These are phyloP conservation scores for Nissolia schottii DNA, from an alignment of 306 rosid species.

Conservation along the genomic window DNA sequence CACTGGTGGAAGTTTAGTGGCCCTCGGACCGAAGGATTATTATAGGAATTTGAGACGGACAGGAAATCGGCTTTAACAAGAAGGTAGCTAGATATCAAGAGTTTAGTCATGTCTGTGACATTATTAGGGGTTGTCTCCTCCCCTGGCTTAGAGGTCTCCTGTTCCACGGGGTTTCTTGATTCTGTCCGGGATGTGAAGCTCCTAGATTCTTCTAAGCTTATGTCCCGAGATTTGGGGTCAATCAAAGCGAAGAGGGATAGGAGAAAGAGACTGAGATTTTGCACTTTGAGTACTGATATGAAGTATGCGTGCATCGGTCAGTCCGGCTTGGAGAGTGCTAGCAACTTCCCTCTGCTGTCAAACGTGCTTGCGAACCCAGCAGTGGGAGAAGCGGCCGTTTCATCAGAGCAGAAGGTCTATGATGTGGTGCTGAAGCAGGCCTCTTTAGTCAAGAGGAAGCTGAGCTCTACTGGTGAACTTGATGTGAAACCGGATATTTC, in stretches of 20 bases:
- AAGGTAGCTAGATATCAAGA: not conserved
- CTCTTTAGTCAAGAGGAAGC: conserved; percentile 58
- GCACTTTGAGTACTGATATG: conserved; percentile 39
- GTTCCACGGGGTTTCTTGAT: conserved; percentile 41
- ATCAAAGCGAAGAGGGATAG: conserved; percentile 34
- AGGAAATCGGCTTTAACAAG: not conserved
- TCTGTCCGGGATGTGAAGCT: conserved; percentile 44
- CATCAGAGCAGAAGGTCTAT: conserved; percentile 68
- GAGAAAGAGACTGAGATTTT: conserved; percentile 32
- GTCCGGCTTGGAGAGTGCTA: conserved; percentile 39
- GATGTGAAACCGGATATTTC: conserved; percentile 50
- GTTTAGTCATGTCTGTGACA: conserved; percentile 57
- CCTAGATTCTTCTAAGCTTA: conserved; percentile 40
- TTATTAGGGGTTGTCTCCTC: conserved; percentile 47
- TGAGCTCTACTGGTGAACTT: conserved; percentile 42
- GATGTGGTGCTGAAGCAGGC: conserved; percentile 74
- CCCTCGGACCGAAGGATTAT: conserved; percentile 10
- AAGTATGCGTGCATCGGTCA: conserved; percentile 45
- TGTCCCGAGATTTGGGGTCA: conserved; percentile 29
- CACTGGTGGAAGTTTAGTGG: not conserved
- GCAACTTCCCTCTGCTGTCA: conserved; percentile 36
- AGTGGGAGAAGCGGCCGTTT: conserved; percentile 44
- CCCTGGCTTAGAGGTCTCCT: conserved; percentile 44
- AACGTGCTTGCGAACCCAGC: conserved; percentile 65
- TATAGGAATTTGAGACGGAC: not conserved